Base-by-base conservation (phyloP, 805 yeast species). In the Tetrapisispora fleetii region DNA sequence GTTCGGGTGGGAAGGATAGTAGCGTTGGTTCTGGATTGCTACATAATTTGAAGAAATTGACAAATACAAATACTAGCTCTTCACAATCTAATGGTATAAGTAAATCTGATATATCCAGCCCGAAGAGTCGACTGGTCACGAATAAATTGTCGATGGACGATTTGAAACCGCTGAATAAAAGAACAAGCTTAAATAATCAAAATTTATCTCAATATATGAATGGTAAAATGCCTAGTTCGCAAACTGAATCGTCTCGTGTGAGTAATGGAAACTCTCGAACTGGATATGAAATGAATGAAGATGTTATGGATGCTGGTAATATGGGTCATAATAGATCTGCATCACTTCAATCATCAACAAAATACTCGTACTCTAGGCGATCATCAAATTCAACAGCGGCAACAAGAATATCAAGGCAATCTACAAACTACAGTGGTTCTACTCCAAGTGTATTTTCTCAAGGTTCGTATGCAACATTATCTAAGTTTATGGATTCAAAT, bases 191-290 rank as follows among this genome's bases (percentile, higher is more conserved):
- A 43, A 62, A 62, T 47, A 54, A 59, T 22, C 62, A 60, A 30
- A 62, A 59, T 45, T 33, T 62, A 40, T 60, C 64, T 9, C 63
- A 62, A 22, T 62, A 62, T 41, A 56, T 59, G 27, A 58, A 54
- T 30, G 54, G 43, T 37, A 58, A 48, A 37, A 2, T n/a, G 17
- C 18, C 40, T 3, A 28, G 13, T 13, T 27, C 33, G 3, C 37
- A 33, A 32, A 49, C 47, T 3, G 46, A 53, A 1, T 38, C 54
- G 9, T 18, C 22, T 18, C 13, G 30, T 32, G 5, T 19, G n/a
- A 30, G 44, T 30, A 38, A 14, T 14, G n/a, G 19, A 3, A 28
- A 41, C 4, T 14, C 37, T 8, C 11, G 4, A 2, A 48, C 48
- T 17, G 46, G 21, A 14, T 49, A 49, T 32, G 38, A 52, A 14